Evolutionary conservation across 2,329 filamentous ascomycete species (phyloP).

Genomic region (Diaporthe caulivora): DNA sequence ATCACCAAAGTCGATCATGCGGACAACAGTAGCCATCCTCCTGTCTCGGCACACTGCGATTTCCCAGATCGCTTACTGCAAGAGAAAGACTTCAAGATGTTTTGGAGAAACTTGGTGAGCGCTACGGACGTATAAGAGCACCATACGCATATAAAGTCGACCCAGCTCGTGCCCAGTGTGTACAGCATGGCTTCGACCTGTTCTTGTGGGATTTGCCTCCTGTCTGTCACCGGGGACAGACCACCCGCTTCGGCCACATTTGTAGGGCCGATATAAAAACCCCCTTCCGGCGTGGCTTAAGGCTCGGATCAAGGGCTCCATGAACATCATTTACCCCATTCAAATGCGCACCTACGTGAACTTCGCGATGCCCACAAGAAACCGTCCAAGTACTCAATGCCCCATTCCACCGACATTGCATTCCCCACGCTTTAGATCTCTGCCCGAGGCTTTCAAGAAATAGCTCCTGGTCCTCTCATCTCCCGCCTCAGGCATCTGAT

Average conservation of each 20-base stretch:
- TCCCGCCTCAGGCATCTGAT: too few species aligned
- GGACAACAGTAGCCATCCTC: too few species aligned
- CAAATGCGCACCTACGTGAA: too few species aligned
- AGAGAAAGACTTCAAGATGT: too few species aligned
- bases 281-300: neutral
- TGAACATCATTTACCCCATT: neutral
- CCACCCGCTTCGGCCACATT: constrained; percentile 18
- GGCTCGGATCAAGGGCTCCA: neutral
- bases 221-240: neutral
- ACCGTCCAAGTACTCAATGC: neutral
- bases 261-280: neutral
- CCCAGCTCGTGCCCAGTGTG: neutral
- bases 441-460: neutral
- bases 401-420: neutral
- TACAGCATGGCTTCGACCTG: neutral
- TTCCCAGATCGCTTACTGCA: too few species aligned
- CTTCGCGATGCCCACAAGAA: neutral
- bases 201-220: too few species aligned
- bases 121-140: too few species aligned
- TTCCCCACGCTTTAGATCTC: too few species aligned
- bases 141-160: too few species aligned
- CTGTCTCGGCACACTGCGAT: too few species aligned
- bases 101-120: too few species aligned
- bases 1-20: too few species aligned
- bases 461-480: neutral